Conservation (phyloP, 1,284 basidiomycete genomes). For the Termitomyces sp. region DNA sequence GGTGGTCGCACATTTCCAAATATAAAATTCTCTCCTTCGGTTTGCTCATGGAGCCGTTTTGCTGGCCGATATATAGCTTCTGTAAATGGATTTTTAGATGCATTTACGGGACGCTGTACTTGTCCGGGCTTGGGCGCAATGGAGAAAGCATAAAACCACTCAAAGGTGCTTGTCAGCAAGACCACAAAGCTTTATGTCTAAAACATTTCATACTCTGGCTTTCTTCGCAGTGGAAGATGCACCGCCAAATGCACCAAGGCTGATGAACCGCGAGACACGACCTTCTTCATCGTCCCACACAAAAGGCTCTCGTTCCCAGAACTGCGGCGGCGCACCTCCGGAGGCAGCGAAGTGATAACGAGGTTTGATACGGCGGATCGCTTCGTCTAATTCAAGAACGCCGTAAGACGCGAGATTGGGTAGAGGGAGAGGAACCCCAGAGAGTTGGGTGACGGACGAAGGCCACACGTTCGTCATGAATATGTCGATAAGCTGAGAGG, state of each 20-base stretch:
- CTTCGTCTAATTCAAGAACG: slow-evolving; percentile 62
- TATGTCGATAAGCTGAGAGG: slow-evolving; percentile 74
- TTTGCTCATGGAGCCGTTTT: slow-evolving; percentile 52
- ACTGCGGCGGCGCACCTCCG: slow-evolving; percentile 54
- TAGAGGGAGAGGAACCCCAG: slow-evolving; percentile 46
- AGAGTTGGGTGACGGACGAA: slow-evolving; percentile 60
- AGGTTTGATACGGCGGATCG: slow-evolving; percentile 62
- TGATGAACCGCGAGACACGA: slow-evolving; percentile 73
- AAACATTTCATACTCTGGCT: slow-evolving; percentile 59
- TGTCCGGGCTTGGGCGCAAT: slow-evolving; percentile 33
- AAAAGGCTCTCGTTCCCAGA: slow-evolving; percentile 93
- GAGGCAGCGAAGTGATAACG: slow-evolving; percentile 76
- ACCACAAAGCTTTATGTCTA: slow-evolving; percentile 1
- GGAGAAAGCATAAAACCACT: slow-evolving; percentile 54
- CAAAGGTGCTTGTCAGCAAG: slow-evolving; percentile 1
- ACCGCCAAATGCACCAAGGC: slow-evolving; percentile 82
- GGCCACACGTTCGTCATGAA: slow-evolving; percentile 82
- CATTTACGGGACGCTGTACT: slow-evolving; percentile 57
- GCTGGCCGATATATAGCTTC: slow-evolving; percentile 31
- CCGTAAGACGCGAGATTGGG: slow-evolving; percentile 41
- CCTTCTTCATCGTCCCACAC: slow-evolving; percentile 72
- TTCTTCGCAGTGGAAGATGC: slow-evolving; percentile 63
- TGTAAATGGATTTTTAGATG: slow-evolving; percentile 71
- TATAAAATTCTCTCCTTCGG: slow-evolving; percentile 57
- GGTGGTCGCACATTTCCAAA: slow-evolving; percentile 58